Evolutionary conservation across 148 eudicot genomes (phyloP), one percentile per base, ranked within the genome.

Genomic region (Dysphania ambrosioides): DNA sequence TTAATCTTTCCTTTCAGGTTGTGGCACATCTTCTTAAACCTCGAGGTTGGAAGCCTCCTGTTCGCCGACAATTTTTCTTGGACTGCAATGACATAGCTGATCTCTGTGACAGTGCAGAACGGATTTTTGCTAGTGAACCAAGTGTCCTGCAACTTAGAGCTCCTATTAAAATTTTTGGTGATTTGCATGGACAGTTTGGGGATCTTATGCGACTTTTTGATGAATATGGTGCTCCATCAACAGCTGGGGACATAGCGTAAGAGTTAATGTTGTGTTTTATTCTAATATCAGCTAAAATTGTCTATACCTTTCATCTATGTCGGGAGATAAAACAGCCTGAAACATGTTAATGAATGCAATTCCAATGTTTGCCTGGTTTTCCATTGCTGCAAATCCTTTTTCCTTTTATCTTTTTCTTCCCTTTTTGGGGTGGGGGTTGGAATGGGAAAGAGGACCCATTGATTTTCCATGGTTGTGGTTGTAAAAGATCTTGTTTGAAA

Each of bases 11-110:
- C 41, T 51, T 13, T 68, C 75, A 95, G 98, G 93, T 95, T 84
- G 85, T 95, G 73, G 89, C 96, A 68, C 92, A 88, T 89, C 97
- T 95, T 71, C 77, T 95, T 49, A 92, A 92, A 85, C 99, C 99
- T 71, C 96, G 99, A 76, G 97, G 97, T 56, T 95, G 99, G 99
- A 95, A 95, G 75, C 97, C 99, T 83, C 99, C 99, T 55, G 97
- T 92, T 72, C 89, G 91, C 15, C 86, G 99, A 59, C 97, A 95
- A 53, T 95, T 95, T 85, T 95, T 95, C 90, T 85, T 95, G 86
- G 99, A 92, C 80, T 92, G 97, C 87, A 88, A 88, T 83, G 99
- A 95, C 78, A 89, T 95, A 82, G 96, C 94, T 70, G 99, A 95
- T 85, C 96, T 95, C 62, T 95, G 99, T 89, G 97, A 95, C 75